Evolutionary conservation across 495 filamentous ascomycete genomes (phyloP), one percentile per base, ranked within the genome.

Genomic region (Hypomontagnella submonticulosa): DNA sequence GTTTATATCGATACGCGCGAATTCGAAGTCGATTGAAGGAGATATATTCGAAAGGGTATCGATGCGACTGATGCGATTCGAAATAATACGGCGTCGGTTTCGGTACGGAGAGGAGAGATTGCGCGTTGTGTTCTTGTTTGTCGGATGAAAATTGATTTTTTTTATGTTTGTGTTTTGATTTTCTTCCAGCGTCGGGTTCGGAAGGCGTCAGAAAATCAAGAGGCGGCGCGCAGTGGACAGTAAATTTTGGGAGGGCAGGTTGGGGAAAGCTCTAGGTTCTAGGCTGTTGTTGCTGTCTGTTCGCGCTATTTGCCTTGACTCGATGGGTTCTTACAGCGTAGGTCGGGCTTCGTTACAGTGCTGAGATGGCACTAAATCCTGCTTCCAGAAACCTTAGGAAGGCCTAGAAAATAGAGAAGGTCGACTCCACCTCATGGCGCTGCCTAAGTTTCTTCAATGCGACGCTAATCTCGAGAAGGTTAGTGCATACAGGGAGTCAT

Each of bases 81-180:
- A 27, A 23, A 41, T n/a, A 42, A 43, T 10, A 51, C 32, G 11
- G 48, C 13, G 13, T 58, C 51, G 27, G 34, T 52, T 58, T 71
- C 12, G 40, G 13, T 12, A 52, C 34, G 48, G 30, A 57, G 55
- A 54, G 27, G 32, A 48, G 57, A 53, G 42, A 55, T 73, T 70
- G 66, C 71, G 71, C 71, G 71, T 74, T 61, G 63, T 37, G 34
- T 18, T 27, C 23, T 46, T 65, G 62, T 57, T 57, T 61, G 61
- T 65, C 36, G 60, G 69, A 27, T 66, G 63, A 74, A 74, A 72
- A 70, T 63, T 72, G 69, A 67, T 66, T 73, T 73, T 61, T 70
- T 63, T 4, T 46, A n/a, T 60, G 60, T 69, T 69, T 69, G 60
- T 70, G 63, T 70, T 70, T 72, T 72, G 54, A 64, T 53, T 56